A percentile compares a stretch with the other conserved stretches of the same genome.
Conservation (phyloP, 805 yeast species). For the Candida silvicultrix region DNA sequence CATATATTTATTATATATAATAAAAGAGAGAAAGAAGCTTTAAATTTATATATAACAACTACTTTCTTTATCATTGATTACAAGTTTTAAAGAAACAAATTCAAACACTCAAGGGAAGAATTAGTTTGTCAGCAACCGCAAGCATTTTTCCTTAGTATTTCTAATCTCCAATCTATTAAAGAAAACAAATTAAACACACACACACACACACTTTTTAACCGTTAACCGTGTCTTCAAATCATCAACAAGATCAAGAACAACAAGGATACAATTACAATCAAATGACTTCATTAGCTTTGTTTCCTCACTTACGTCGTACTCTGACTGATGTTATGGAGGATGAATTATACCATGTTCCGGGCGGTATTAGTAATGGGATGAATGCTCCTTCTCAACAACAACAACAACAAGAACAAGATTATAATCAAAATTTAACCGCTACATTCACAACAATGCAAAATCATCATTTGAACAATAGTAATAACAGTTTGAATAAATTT, state of each 20-base stretch:
- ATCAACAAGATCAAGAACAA: not conserved
- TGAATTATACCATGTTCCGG: slow-evolving; percentile 38
- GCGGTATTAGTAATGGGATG: not conserved
- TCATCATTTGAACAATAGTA: slow-evolving; percentile 2
- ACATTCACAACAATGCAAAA: not conserved
- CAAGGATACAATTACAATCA: too few relatives aligned
- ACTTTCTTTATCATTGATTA: too few relatives aligned
- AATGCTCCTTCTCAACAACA: slow-evolving; percentile 2
- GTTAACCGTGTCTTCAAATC: too few relatives aligned
- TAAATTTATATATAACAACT: too few relatives aligned
- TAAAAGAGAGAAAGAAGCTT: too few relatives aligned
- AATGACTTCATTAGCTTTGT: slow-evolving; percentile 45
- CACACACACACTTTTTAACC: too few relatives aligned
- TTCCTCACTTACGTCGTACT: slow-evolving; percentile 46
- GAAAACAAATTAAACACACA: not conserved
- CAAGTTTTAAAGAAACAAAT: too few relatives aligned
- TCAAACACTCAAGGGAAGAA: too few relatives aligned
- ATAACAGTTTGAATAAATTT: slow-evolving; percentile 2
- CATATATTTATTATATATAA: too few relatives aligned
- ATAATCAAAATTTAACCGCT: slow-evolving; percentile 4
- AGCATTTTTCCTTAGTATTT: too few relatives aligned
- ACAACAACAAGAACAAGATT: slow-evolving; percentile 7
- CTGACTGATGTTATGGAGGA: slow-evolving; percentile 56
- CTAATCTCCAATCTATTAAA: not conserved
- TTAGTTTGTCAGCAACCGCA: too few relatives aligned